Evolutionary conservation across 2,329 filamentous ascomycete species (phyloP), one percentile per base, ranked within the genome.

Genomic region (Ceratocystiopsis brevicomis): DNA sequence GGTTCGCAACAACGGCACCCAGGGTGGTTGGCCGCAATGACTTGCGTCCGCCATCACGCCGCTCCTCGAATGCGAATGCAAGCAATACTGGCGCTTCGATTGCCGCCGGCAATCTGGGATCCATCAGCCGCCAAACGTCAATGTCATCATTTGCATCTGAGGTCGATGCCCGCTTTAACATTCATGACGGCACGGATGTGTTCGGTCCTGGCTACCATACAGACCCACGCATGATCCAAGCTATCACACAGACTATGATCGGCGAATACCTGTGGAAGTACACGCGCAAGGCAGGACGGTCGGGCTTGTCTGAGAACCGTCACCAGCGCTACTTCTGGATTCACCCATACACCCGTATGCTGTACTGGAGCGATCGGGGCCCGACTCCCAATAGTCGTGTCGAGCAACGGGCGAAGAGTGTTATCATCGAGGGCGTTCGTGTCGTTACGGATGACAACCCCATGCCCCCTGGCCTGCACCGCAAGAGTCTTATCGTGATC

Each of bases 231-330:
- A 95, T 98, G 86, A 96, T 98, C 52, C 86, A 95, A 63, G 90
- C 90, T 40, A 95, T 98, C 51, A 98, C 90, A 2, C 88, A 98
- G 61, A 96, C 90, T 16, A 98, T 98, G 90, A 96, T 98, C 56
- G 90, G 90, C 44, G 90, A 98, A 59, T 96, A 88, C 59, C 68
- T 98, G 37, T 98, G 90, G 90, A 98, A 98, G 60, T 98, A 98
- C 61, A 98, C 90, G 0, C 81, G 90, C 54, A 94, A 90, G 64
- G 71, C 87, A 47, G 87, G 86, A n/a, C 79, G 88, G 19, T 81
- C 78, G 44, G 82, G 86, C 49, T 76, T 93, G 61, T 96, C 87
- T 0, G 81, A 78, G 52, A 93, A 87, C 44, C 76, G 90, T 42
- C 90, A 98, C 60, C 76, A 84, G 48, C 78, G 90, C 32, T 98